Evolutionary conservation across 2,329 filamentous ascomycete species (phyloP).

Genomic region (Thielaviopsis cerberus): DNA sequence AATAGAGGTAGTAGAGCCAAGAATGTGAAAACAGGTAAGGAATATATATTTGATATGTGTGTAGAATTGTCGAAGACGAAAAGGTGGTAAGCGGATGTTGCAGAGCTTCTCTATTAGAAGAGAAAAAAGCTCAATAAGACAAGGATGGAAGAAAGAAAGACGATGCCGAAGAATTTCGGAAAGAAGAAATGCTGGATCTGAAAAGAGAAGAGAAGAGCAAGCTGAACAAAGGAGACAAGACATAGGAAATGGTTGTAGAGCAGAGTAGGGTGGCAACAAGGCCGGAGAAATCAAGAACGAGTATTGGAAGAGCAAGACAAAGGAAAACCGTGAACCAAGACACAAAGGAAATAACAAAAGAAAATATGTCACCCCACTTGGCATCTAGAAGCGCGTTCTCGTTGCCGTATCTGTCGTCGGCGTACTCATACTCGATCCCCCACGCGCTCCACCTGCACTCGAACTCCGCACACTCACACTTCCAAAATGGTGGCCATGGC

Average conservation of each 20-base stretch:
- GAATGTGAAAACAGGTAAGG: neutral
- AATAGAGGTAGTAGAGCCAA: neutral
- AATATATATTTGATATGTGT: no score
- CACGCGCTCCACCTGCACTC: neutral
- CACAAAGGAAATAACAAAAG: neutral
- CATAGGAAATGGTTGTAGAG: neutral
- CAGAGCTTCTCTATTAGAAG: neutral
- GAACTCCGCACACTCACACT: neutral
- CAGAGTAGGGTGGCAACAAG: neutral
- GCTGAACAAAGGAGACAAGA: neutral
- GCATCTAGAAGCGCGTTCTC: neutral
- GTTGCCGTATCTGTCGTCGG: neutral
- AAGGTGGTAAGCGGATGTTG: no score
- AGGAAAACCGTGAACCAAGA: neutral
- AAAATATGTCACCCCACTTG: no score
- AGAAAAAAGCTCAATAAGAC: neutral
- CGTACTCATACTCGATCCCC: neutral
- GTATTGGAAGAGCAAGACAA: neutral
- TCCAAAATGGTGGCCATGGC: slow-evolving; percentile 1
- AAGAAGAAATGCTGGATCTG: neutral
- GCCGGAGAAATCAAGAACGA: neutral
- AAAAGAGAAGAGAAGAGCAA: neutral
- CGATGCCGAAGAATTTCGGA: no score
- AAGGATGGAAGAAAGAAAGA: neutral
- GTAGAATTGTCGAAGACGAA: no score